A percentile compares a stretch with the other conserved stretches of the same genome.
phyloP scores from a whole-genome alignment of 2,329 filamentous ascomycete species.

The Cercospora citrullina region DNA sequence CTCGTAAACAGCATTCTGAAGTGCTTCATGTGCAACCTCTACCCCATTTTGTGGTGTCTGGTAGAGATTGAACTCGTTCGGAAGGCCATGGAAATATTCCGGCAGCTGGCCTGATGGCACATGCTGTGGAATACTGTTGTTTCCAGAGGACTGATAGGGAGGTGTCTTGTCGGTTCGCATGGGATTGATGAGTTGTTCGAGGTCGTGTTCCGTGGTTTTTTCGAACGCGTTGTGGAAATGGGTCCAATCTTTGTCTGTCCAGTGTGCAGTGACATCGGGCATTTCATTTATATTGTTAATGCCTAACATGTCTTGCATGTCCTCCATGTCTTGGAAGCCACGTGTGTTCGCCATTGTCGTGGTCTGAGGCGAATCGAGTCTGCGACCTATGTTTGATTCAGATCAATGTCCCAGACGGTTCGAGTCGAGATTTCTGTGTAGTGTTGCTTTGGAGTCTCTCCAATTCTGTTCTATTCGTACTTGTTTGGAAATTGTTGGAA shows the following conservation, averaged over 20 bases:
- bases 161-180: neutral
- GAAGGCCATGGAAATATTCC: neutral
- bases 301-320: neutral
- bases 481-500: neutral
- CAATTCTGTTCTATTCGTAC: neutral
- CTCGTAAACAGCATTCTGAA: neutral
- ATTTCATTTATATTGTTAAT: neutral
- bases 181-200: neutral
- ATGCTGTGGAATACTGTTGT: neutral
- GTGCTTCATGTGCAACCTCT: neutral
- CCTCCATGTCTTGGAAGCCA: neutral
- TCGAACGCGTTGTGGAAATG: neutral
- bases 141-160: neutral
- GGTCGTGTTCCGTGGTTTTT: neutral
- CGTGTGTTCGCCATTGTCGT: neutral
- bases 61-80: neutral
- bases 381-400: neutral
- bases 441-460: neutral
- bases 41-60: neutral
- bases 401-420: neutral
- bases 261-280: neutral
- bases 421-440: neutral
- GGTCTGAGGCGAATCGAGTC: neutral
- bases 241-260: slow-evolving; percentile 1
- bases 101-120: neutral